Evolutionary conservation across 495 filamentous ascomycete genomes (phyloP).

Genomic region (Aeminium ludgeri): DNA sequence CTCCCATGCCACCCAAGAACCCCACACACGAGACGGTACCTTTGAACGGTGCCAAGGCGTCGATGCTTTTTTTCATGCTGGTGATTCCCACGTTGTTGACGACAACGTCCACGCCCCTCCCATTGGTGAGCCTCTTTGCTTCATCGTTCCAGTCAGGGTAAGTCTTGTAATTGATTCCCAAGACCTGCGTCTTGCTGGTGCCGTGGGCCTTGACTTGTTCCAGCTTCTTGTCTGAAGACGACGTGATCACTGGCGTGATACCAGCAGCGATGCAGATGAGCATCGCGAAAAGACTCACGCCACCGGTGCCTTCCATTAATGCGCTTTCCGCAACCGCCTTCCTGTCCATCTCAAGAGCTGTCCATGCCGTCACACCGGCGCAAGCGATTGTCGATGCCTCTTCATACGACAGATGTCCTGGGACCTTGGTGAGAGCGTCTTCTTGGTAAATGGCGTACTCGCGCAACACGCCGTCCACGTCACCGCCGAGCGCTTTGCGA

Average conservation of each 20-base stretch:
- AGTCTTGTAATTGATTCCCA: constrained; percentile 21
- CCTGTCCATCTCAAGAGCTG: constrained; percentile 6
- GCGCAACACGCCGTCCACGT: too few relatives aligned
- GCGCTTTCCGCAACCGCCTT: not conserved
- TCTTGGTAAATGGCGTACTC: too few relatives aligned
- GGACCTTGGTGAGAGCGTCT: too few relatives aligned
- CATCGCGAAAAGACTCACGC: constrained; percentile 17
- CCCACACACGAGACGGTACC: constrained; percentile 7
- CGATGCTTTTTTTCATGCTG: not conserved
- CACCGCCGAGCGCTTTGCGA: too few relatives aligned
- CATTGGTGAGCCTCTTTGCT: constrained; percentile 19
- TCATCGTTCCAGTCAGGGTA: constrained; percentile 13
- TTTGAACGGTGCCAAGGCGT: not conserved
- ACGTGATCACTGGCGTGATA: constrained; percentile 25
- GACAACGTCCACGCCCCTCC: constrained; percentile 22
- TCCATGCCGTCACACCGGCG: constrained; percentile 20
- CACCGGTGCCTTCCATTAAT: constrained; percentile 15
- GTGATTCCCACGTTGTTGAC: constrained; percentile 9
- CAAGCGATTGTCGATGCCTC: constrained; percentile 21
- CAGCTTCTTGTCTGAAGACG: constrained; percentile 23
- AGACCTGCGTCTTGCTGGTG: not conserved
- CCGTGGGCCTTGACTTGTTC: constrained; percentile 16
- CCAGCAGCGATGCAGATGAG: constrained; percentile 17
- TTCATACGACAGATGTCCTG: too few relatives aligned
- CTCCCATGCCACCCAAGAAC: constrained; percentile 4